phyloP scores from a whole-genome alignment of 2,329 filamentous ascomycete species.

The Dactylellina drechsleri region DNA sequence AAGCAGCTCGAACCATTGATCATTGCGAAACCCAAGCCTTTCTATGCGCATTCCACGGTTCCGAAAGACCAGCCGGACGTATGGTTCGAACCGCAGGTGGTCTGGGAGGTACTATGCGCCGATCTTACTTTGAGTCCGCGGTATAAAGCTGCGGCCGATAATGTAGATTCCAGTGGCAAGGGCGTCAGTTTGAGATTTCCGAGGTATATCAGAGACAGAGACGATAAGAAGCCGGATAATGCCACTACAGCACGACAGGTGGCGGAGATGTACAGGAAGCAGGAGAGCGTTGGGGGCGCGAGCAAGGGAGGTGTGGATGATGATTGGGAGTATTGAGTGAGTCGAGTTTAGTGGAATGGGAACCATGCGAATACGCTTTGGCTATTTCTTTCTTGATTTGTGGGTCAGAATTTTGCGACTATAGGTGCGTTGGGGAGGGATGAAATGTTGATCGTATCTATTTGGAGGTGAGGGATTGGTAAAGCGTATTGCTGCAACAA shows the following conservation, averaged over 20 bases:
- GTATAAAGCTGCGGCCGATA: constrained; percentile 86
- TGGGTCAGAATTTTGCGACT: constrained; percentile 6
- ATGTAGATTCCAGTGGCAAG: constrained; percentile 72
- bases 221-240: constrained; percentile 95
- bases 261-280: constrained; percentile 95
- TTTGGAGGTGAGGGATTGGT: no score
- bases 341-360: not conserved
- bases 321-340: constrained; percentile 93
- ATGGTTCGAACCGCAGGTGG: constrained; percentile 93
- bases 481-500: no score
- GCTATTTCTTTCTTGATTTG: not conserved
- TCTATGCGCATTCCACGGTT: constrained; percentile 85
- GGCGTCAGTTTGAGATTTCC: constrained; percentile 93
- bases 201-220: constrained; percentile 86
- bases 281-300: constrained; percentile 77
- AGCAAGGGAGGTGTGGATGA: constrained; percentile 82
- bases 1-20: constrained; percentile 76
- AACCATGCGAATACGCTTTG: constrained; percentile 8
- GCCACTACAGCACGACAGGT: constrained; percentile 86
- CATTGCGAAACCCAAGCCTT: constrained; percentile 92
- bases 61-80: constrained; percentile 96
- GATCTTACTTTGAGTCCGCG: constrained; percentile 91
- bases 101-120: constrained; percentile 98
- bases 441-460: constrained; percentile 11
- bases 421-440: not conserved